Percentiles rank a stretch among this genome's conserved stretches.
These are phyloP conservation scores for Geotrichum carabidarum DNA, from an alignment of 1,139 yeast genomes.

Conservation along the genomic window DNA sequence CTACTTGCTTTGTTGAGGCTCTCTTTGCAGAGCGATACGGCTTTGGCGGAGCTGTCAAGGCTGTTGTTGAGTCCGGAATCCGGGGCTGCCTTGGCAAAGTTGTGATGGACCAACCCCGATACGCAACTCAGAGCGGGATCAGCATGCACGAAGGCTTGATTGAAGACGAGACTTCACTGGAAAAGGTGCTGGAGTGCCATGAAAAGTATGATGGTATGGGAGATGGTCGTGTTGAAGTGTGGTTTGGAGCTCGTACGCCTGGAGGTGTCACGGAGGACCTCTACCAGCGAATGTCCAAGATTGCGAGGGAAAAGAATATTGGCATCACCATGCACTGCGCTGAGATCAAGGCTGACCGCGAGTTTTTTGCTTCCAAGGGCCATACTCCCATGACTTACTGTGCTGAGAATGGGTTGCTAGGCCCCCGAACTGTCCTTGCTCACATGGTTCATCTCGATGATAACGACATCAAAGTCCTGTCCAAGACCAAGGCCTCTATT, in stretches of 20 bases:
- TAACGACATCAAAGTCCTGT: slow-evolving; percentile 29
- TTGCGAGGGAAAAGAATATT: slow-evolving; percentile 26
- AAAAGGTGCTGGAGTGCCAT: slow-evolving; percentile 26
- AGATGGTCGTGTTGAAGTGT: slow-evolving; percentile 30
- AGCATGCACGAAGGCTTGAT: slow-evolving; percentile 25
- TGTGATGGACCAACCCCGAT: slow-evolving; percentile 25
- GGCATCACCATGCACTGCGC: slow-evolving; percentile 32
- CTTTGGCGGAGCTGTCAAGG: slow-evolving; percentile 30
- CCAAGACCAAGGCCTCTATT: slow-evolving; percentile 29
- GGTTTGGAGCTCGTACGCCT: slow-evolving; percentile 29
- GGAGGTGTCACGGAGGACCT: slow-evolving; percentile 21
- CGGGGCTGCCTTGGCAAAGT: slow-evolving; percentile 28
- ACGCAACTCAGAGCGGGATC: slow-evolving; percentile 24
- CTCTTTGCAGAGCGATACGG: slow-evolving; percentile 30
- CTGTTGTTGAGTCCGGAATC: slow-evolving; percentile 28
- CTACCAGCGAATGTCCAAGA: slow-evolving; percentile 18
- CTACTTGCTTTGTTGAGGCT: slow-evolving; percentile 28
- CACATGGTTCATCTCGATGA: slow-evolving; percentile 31
- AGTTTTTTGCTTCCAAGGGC: slow-evolving; percentile 28
- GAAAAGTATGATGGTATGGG: slow-evolving; percentile 28
- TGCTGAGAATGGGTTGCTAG: slow-evolving; percentile 27
- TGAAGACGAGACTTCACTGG: slow-evolving; percentile 29
- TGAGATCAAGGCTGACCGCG: slow-evolving; percentile 30
- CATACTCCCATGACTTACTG: slow-evolving; percentile 30
- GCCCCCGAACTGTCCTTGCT: slow-evolving; percentile 30